Percentiles rank a stretch among this genome's conserved stretches.
Evolutionary conservation across 352 stramenopile species (phyloP).

Genomic region (Pythium volutum): DNA sequence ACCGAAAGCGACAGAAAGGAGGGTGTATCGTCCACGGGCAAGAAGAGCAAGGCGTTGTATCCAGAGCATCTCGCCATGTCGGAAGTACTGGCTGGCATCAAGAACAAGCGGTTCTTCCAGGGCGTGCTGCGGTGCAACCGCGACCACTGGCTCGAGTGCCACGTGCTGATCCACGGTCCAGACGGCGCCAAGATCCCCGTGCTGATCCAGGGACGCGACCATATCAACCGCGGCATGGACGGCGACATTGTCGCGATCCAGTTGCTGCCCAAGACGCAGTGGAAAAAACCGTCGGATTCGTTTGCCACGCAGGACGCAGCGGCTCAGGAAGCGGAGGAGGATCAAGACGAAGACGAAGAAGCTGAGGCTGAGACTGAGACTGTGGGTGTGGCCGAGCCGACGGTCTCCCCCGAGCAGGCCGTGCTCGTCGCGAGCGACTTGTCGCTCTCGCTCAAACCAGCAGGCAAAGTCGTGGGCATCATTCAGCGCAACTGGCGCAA

Average conservation of each 20-base stretch:
- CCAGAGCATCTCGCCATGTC: conserved; percentile 72
- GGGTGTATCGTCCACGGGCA: conserved; percentile 26
- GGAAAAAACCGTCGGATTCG: conserved; percentile 72
- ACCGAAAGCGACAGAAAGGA: conserved; percentile 6
- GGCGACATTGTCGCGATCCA: conserved; percentile 97
- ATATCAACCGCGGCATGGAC: conserved; percentile 97
- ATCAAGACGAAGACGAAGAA: conserved; percentile 33
- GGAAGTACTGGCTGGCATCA: conserved; percentile 81
- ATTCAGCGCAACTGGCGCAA: conserved; percentile 93
- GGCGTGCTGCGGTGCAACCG: conserved; percentile 87
- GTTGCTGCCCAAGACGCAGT: conserved; percentile 82
- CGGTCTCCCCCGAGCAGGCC: conserved; percentile 58
- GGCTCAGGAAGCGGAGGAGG: conserved; percentile 40
- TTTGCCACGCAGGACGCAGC: conserved; percentile 49
- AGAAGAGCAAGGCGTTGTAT: conserved; percentile 59
- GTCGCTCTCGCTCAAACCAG: conserved; percentile 57
- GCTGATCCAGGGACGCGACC: conserved; percentile 63
- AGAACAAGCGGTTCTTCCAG: conserved; percentile 87
- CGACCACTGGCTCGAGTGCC: conserved; percentile 80
- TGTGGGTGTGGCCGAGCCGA: conserved; percentile 59
- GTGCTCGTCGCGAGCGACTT: conserved; percentile 54
- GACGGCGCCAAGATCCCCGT: conserved; percentile 67
- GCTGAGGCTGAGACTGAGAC: conserved; percentile 21
- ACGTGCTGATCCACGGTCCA: conserved; percentile 71
- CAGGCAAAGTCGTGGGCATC: conserved; percentile 86